Evolutionary conservation across 306 rosid genomes (phyloP), one percentile per base, ranked within the genome.

Genomic region (Pueraria montana): DNA sequence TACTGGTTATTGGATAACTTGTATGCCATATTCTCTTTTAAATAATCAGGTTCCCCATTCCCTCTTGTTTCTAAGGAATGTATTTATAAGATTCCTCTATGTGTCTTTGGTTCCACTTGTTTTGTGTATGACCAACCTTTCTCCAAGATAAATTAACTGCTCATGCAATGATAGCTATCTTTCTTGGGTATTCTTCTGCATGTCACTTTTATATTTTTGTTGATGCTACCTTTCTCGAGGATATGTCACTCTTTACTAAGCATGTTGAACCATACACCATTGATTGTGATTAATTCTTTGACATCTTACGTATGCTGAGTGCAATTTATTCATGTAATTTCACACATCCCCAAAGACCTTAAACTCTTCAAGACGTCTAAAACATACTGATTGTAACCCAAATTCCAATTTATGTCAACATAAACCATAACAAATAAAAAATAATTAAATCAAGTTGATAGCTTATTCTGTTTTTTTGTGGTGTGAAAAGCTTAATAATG

Each of bases 401-500:
- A 62, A 26, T 62, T 61, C 72, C 18, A 64, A 40, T 50, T 76
- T 76, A 18, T 23, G 38, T 45, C 30, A 7, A 66, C 67, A 71
- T 23, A 66, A 84, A 68, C 66, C 30, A 48, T 30, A 17, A 63
- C 0, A 17, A 14, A 63, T 30, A 30, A 32, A 65, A 65, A 65
- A 34, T 65, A 34, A 65, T 65, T 65, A 34, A 16, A 63, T 17
- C 24, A 64, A 63, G 2, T 32, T 64, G 21, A 17, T 64, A 17
- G 40, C 68, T 26, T 27, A 27, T 6, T 26, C 68, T 30, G 16
- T 16, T 30, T 14, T 59, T 2, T 30, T 14, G 11, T 3, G 5
- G 18, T n/a, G 45, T 17, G 26, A 34, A 34, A 34, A 43, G 49
- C 38, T n/a, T 20, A 10, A 21, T 20, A 10, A 21, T 48, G 52